Percentiles rank a stretch among this genome's conserved stretches.
Evolutionary conservation across 495 filamentous ascomycete species (phyloP).

Genomic region (Xylaria venustula): DNA sequence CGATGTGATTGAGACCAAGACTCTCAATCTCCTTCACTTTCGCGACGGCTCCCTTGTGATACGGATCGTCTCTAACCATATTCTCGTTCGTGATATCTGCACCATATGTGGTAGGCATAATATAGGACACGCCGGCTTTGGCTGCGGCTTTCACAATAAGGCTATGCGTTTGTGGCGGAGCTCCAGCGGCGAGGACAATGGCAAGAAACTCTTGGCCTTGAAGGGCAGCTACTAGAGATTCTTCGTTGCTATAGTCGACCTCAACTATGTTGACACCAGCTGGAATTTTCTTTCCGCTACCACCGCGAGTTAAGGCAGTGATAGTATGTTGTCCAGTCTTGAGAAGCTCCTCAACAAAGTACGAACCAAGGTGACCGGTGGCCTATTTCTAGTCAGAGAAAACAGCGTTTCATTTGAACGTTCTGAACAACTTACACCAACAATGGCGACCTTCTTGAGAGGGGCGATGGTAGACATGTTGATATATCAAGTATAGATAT

Average conservation of each 20-base stretch:
- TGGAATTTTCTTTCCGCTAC: constrained; percentile 29
- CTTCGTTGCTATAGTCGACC: constrained; percentile 41
- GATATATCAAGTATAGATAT: too few species aligned
- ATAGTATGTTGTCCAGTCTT: constrained; percentile 42
- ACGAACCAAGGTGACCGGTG: constrained; percentile 48
- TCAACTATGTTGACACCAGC: constrained; percentile 30
- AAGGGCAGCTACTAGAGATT: constrained; percentile 40
- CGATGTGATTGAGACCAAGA: constrained; percentile 36
- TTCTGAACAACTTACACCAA: constrained; percentile 38
- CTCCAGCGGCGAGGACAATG: constrained; percentile 43
- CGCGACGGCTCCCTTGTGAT: neutral
- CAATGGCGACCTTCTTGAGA: constrained; percentile 46
- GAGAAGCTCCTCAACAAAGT: constrained; percentile 44
- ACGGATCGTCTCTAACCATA: neutral
- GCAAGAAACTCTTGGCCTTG: constrained; percentile 50
- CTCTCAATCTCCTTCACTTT: neutral
- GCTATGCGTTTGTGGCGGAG: constrained; percentile 14
- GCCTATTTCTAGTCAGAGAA: constrained; percentile 34
- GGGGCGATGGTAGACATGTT: constrained; percentile 19
- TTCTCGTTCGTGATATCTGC: constrained; percentile 24
- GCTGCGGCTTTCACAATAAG: constrained; percentile 55
- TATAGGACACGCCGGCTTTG: constrained; percentile 53
- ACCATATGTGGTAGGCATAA: constrained; percentile 57
- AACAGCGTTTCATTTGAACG: neutral
- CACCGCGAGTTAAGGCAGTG: constrained; percentile 42